phyloP scores from a whole-genome alignment of 805 yeast species.

The Metschnikowia cubensis region DNA sequence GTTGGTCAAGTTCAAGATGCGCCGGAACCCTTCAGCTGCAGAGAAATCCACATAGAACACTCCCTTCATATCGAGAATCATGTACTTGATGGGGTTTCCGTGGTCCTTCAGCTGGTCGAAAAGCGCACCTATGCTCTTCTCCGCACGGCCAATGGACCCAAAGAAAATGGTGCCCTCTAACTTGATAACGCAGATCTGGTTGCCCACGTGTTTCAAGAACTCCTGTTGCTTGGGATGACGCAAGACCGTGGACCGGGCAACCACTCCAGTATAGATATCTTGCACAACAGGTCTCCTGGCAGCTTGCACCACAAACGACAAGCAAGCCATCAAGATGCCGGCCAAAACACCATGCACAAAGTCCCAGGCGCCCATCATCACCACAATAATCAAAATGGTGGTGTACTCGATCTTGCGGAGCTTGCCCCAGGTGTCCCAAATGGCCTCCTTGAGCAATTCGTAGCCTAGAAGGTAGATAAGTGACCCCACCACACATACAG shows the following conservation, averaged over 20 bases:
- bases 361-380: conserved; percentile 93
- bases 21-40: conserved; percentile 92
- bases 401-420: conserved; percentile 73
- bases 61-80: conserved; percentile 79
- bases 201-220: conserved; percentile 79
- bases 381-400: conserved; percentile 81
- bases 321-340: conserved; percentile 87
- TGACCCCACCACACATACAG: conserved; percentile 94
- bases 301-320: conserved; percentile 92
- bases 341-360: conserved; percentile 89
- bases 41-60: conserved; percentile 85
- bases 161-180: conserved; percentile 87
- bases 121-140: conserved; percentile 61
- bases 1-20: conserved; percentile 74
- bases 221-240: conserved; percentile 87
- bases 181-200: conserved; percentile 84
- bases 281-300: conserved; percentile 78
- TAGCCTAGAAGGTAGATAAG: conserved; percentile 87
- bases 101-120: conserved; percentile 53
- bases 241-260: conserved; percentile 87
- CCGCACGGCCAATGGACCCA: conserved; percentile 93
- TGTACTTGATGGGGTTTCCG: conserved; percentile 65
- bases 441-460: conserved; percentile 81
- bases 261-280: conserved; percentile 80
- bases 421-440: conserved; percentile 79